phyloP scores from a whole-genome alignment of 2,329 filamentous ascomycete species.

The Aspergillus luchuensis region DNA sequence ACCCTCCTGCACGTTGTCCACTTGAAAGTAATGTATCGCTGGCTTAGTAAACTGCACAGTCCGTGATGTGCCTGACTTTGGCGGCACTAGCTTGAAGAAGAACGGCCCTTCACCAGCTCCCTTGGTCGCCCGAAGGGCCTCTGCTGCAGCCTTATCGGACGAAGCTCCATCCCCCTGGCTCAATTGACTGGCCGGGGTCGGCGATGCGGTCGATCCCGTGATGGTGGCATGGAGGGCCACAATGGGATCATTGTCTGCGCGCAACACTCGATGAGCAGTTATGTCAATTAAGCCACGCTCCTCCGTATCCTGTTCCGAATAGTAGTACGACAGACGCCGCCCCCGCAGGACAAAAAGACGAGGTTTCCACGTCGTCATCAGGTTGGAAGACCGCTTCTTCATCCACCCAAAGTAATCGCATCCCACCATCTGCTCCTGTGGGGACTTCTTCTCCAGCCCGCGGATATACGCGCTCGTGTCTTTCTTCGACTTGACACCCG shows the following conservation, averaged over 20 bases:
- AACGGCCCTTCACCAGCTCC: conserved; percentile 70
- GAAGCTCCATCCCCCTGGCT: conserved; percentile 42
- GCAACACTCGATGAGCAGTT: conserved; percentile 93
- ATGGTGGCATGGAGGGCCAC: conserved; percentile 89
- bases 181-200: conserved; percentile 54
- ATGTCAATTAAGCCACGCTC: conserved; percentile 98
- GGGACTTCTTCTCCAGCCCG: conserved; percentile 77
- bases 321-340: conserved; percentile 90
- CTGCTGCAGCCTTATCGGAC: conserved; percentile 33
- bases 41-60: conserved; percentile 98
- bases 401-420: conserved; percentile 98
- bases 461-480: conserved; percentile 91
- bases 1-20: conserved; percentile 84
- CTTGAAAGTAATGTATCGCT: conserved; percentile 95
- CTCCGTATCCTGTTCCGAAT: conserved; percentile 86
- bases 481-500: conserved; percentile 74
- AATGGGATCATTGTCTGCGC: conserved; percentile 86
- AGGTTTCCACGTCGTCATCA: conserved; percentile 98
- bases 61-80: conserved; percentile 79
- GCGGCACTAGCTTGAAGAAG: conserved; percentile 97
- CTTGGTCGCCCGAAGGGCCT: conserved; percentile 34
- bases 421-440: conserved; percentile 77
- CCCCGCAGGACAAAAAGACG: conserved; percentile 94
- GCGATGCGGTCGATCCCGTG: conserved; percentile 76
- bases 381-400: conserved; percentile 96